Evolutionary conservation across 1,284 basidiomycete genomes (phyloP).

Genomic region (Sanghuangporus baumii): DNA sequence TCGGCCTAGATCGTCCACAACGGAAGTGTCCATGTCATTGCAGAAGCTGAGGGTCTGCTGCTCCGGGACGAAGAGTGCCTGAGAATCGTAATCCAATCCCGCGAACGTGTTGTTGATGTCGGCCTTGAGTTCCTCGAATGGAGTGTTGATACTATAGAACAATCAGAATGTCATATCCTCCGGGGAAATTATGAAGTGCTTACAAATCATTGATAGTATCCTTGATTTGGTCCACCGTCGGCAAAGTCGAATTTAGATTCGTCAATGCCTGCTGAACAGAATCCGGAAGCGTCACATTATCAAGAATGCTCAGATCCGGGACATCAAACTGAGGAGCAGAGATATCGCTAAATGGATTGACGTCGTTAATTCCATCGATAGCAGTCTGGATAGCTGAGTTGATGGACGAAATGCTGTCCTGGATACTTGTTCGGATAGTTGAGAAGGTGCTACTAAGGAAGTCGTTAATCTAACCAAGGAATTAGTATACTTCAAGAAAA

Average conservation of each 20-base stretch:
- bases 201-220: slow-evolving; percentile 68
- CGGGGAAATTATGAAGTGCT: slow-evolving; percentile 26
- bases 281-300: slow-evolving; percentile 80
- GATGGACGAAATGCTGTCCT: slow-evolving; percentile 61
- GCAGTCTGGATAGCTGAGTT: slow-evolving; percentile 66
- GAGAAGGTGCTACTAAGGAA: slow-evolving; percentile 59
- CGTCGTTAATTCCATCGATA: slow-evolving; percentile 64
- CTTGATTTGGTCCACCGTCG: slow-evolving; percentile 74
- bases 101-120: slow-evolving; percentile 85
- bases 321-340: slow-evolving; percentile 64
- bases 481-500: too few relatives aligned
- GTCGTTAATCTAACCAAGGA: slow-evolving; percentile 53
- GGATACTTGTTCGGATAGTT: slow-evolving; percentile 59
- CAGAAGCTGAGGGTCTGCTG: slow-evolving; percentile 68
- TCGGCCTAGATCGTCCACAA: slow-evolving; percentile 77
- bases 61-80: slow-evolving; percentile 68
- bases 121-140: slow-evolving; percentile 79
- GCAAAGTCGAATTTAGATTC: slow-evolving; percentile 76
- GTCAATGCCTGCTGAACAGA: slow-evolving; percentile 69
- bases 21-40: slow-evolving; percentile 67
- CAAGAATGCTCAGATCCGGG: slow-evolving; percentile 65
- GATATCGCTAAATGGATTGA: slow-evolving; percentile 65
- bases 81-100: slow-evolving; percentile 63
- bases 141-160: slow-evolving; percentile 62
- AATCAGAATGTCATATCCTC: slow-evolving; percentile 17